phyloP scores from a whole-genome alignment of 2,329 filamentous ascomycete species.

The Lasiodiplodia gonubiensis region DNA sequence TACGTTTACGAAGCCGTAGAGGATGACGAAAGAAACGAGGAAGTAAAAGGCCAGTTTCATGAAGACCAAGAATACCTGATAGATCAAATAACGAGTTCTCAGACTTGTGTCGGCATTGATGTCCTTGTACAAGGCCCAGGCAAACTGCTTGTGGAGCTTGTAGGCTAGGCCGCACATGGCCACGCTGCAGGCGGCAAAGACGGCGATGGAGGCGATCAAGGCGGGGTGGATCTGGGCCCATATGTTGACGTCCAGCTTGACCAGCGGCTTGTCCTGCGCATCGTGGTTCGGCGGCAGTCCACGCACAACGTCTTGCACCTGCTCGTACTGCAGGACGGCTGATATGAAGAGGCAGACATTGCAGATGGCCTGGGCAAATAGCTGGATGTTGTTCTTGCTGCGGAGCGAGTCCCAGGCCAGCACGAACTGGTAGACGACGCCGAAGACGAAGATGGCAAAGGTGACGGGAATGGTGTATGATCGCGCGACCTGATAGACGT shows the following conservation, averaged over 20 bases:
- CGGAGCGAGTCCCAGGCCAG: conserved; percentile 37
- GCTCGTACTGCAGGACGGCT: conserved; percentile 34
- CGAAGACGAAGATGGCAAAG: conserved; percentile 30
- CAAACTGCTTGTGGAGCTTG: conserved; percentile 32
- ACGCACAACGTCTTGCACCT: conserved; percentile 26
- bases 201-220: conserved; percentile 22
- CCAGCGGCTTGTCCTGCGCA: conserved; percentile 30
- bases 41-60: conserved; percentile 35
- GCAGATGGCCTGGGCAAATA: conserved; percentile 34
- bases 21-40: conserved; percentile 34
- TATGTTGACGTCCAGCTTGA: conserved; percentile 30
- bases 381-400: conserved; percentile 37
- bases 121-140: conserved; percentile 35
- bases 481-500: not conserved
- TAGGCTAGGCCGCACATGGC: conserved; percentile 29
- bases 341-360: conserved; percentile 34
- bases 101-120: conserved; percentile 32
- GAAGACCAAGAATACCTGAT: conserved; percentile 34
- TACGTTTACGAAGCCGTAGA: conserved; percentile 35
- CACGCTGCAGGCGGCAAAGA: conserved; percentile 27
- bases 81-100: conserved; percentile 30
- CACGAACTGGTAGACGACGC: conserved; percentile 34
- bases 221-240: conserved; percentile 28
- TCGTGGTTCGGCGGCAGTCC: not conserved
- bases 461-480: conserved; percentile 15